Base-by-base conservation (phyloP, 495 filamentous ascomycete genomes). In the Penicillium daleae region DNA sequence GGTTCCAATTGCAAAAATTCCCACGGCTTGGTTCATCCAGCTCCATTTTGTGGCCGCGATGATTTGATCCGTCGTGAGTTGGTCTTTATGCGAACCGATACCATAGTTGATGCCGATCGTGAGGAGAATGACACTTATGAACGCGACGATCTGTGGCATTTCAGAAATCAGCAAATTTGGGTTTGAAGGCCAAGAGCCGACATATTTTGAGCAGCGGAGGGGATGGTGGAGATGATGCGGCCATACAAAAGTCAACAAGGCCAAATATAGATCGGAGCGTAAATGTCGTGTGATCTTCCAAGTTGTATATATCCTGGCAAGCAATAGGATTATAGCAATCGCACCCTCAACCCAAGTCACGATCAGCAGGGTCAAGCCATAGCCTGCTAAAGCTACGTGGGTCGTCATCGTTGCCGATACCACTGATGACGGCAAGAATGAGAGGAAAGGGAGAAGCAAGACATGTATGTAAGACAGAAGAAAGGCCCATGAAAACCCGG, bases 11-110 rank as follows among this genome's bases (percentile, higher is more conserved):
- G 64, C 64, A 15, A 67, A 42, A 17, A 76, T 68, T 0, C 67
- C 63, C 3, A 78, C 53, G 2, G 71, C 40, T 51, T 76, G 75
- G 26, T 71, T 73, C 6, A 74, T 60, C 73, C 75, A 77, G 27
- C 64, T 64, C 68, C 69, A 76, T 39, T 71, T 63, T 12, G 69
- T 58, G 9, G 75, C 69, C 13, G 59, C 26, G 4, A 63, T 56
- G 26, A 54, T 37, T 4, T 74, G 57, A 2, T 21, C 26, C 2
- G 56, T 21, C 3, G 63, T 63, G 10, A 78, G 64, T 31, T 62
- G 57, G 21, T 42, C 32, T 8, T 71, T 48, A 35, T 74, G 74
- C 0, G 53, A 61, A n/a, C 75, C 72, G 39, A 78, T 64, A 0
- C 76, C 74, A 5, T 60, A 59, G 48, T 62, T 61, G 33, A 68